Conservation (phyloP, 2,329 filamentous ascomycete species). For the Shiraia sp. region DNA sequence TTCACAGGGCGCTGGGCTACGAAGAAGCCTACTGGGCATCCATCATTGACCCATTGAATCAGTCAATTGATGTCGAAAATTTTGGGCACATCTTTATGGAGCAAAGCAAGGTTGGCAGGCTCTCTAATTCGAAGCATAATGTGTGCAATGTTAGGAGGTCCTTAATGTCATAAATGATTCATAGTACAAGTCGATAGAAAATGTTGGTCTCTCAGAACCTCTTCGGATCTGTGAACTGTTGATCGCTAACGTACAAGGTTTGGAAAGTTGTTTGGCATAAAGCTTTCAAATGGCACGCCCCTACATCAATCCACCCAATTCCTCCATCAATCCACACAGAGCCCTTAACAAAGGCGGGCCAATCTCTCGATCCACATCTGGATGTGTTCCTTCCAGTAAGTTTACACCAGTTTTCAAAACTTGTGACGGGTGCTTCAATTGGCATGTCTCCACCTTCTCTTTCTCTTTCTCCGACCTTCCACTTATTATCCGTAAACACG, state of each 20-base stretch:
- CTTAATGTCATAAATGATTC: too few relatives aligned
- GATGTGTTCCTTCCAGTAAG: slow-evolving; percentile 21
- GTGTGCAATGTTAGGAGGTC: too few relatives aligned
- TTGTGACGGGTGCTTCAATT: slow-evolving; percentile 15
- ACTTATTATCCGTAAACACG: slow-evolving; percentile 13
- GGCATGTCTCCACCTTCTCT: slow-evolving; percentile 6
- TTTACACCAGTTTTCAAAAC: slow-evolving; percentile 22
- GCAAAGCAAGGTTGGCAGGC: too few relatives aligned
- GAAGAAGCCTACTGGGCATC: slow-evolving; percentile 10
- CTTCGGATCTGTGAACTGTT: too few relatives aligned
- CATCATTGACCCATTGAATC: slow-evolving; percentile 16
- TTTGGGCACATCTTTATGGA: background rate
- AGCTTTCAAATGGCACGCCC: too few relatives aligned
- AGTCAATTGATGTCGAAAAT: background rate
- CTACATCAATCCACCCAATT: slow-evolving; percentile 4
- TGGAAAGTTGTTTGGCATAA: too few relatives aligned
- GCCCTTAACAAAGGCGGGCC: slow-evolving; percentile 20
- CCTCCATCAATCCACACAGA: slow-evolving; percentile 23
- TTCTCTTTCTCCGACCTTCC: background rate
- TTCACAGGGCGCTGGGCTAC: slow-evolving; percentile 36
- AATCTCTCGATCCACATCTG: slow-evolving; percentile 15
- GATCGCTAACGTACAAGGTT: too few relatives aligned
- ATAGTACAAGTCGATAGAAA: too few relatives aligned
- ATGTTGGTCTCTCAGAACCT: too few relatives aligned
- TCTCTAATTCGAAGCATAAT: too few relatives aligned